Evolutionary conservation across 768 basidiomycete genomes (phyloP), one percentile per base, ranked within the genome.

Genomic region (Pulveroboletus ravenelii): DNA sequence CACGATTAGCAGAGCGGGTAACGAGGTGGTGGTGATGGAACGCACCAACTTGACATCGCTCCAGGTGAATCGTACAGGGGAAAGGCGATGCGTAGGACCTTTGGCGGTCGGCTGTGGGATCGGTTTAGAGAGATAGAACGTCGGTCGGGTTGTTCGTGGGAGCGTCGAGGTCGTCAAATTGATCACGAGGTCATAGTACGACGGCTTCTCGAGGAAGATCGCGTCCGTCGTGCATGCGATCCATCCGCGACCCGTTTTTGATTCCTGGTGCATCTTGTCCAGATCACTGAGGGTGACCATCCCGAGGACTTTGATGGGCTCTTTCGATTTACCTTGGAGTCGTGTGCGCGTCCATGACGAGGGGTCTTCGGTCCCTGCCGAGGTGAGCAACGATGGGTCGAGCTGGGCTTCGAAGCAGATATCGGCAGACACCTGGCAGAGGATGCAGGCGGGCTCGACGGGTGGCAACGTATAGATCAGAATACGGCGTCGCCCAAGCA

Each of bases 221-320:
- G 89, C 83, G 55, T 93, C 90, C 2, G 90, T 90, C 10, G 90
- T 89, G 61, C 89, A 92, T 30, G 89, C 89, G 47, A 92, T 80
- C 89, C 89, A 93, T 17, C 89, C 89, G 6, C 78, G 72, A 6
- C 87, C 86, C 2, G 68, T 74, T 55, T 72, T 68, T 25, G 77
- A 75, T 63, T 85, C 86, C 15, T 68, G 65, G 47, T 78, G 69
- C 47, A 92, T 62, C 52, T 79, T 74, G 51, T 82, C 81, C 38
- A 89, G 64, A 62, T 93, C 90, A 41, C 74, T 81, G 0, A 93
- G 74, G 0, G 88, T 91, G 29, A 92, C 77, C 79, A 89, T 84
- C 0, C 89, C 90, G 3, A 93, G 76, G 2, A 89, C 86, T 52
- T 73, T 79, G 48, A 86, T 77, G 1, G 80, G 77, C 14, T 80